Conservation (phyloP, 2,329 filamentous ascomycete species). For the Cordyceps cicadae region DNA sequence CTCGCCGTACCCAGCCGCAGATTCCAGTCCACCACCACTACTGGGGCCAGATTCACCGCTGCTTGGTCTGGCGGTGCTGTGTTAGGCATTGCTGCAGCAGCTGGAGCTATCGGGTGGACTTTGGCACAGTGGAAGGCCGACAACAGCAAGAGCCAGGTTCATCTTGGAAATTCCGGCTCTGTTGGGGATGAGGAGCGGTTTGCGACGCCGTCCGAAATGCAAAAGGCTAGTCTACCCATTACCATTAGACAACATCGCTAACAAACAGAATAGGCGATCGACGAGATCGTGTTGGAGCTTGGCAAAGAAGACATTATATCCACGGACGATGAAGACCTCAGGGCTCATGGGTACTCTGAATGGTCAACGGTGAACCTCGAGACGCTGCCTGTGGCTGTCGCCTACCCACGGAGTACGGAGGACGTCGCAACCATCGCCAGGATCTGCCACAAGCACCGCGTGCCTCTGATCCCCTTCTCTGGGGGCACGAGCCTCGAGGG, state of each 20-base stretch:
- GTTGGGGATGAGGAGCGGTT: slow-evolving; percentile 25
- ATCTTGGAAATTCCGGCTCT: slow-evolving; percentile 11
- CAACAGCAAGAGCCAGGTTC: slow-evolving; percentile 1
- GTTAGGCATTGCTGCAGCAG: slow-evolving; percentile 29
- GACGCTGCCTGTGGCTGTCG: slow-evolving; percentile 53
- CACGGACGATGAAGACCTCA: slow-evolving; percentile 53
- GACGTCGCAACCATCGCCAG: slow-evolving; percentile 53
- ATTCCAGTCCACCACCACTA: background rate
- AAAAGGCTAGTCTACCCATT: slow-evolving; percentile 23
- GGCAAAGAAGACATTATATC: slow-evolving; percentile 49
- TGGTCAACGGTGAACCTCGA: slow-evolving; percentile 58
- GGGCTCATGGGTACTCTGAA: slow-evolving; percentile 57
- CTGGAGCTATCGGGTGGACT: slow-evolving; percentile 35
- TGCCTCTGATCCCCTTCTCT: slow-evolving; percentile 82
- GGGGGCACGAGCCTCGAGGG: slow-evolving; percentile 82
- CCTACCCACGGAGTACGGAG: slow-evolving; percentile 52
- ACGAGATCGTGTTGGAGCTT: slow-evolving; percentile 43
- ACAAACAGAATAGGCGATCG: slow-evolving; percentile 38
- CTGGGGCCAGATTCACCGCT: background rate
- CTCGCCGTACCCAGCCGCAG: background rate
- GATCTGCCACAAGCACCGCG: slow-evolving; percentile 67
- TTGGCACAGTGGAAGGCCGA: slow-evolving; percentile 23
- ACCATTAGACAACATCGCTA: background rate
- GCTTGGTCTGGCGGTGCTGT: slow-evolving; percentile 26
- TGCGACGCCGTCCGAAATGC: slow-evolving; percentile 35